Evolutionary conservation across 192 early-diverging fungal species (phyloP).

Genomic region (Dissophora ornata): DNA sequence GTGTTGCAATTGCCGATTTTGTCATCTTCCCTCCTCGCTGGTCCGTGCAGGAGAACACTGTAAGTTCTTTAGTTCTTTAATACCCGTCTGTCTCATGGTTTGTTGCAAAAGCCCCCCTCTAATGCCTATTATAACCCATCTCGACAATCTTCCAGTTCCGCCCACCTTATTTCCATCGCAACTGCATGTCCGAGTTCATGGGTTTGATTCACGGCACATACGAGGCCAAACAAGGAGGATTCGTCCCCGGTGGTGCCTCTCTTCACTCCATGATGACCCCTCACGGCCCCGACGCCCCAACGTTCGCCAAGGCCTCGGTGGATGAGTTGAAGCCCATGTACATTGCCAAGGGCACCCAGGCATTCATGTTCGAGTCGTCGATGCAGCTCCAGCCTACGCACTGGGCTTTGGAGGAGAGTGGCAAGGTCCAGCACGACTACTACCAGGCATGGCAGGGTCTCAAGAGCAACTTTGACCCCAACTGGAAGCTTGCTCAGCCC

Average conservation of each 20-base stretch:
- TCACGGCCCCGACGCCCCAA: constrained; percentile 90
- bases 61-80: constrained; percentile 54
- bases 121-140: background rate
- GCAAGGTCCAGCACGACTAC: constrained; percentile 87
- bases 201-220: constrained; percentile 92
- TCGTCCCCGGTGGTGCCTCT: constrained; percentile 92
- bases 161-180: constrained; percentile 97
- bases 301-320: constrained; percentile 77
- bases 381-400: constrained; percentile 82
- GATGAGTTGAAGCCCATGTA: constrained; percentile 82
- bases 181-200: constrained; percentile 99
- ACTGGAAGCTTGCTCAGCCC: constrained; percentile 44
- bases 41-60: constrained; percentile 91
- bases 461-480: constrained; percentile 58
- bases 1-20: constrained; percentile 92
- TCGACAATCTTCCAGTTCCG: constrained; percentile 69
- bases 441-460: constrained; percentile 85
- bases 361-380: constrained; percentile 96
- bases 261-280: constrained; percentile 88
- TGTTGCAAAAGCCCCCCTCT: too few species aligned
- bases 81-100: background rate
- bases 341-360: constrained; percentile 84
- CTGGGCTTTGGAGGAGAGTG: constrained; percentile 82
- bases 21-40: constrained; percentile 97
- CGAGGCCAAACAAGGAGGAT: constrained; percentile 93